Percentiles rank a stretch among this genome's conserved stretches.
phyloP scores from a whole-genome alignment of 2,329 filamentous ascomycete genomes.

The Xylaria sp. region DNA sequence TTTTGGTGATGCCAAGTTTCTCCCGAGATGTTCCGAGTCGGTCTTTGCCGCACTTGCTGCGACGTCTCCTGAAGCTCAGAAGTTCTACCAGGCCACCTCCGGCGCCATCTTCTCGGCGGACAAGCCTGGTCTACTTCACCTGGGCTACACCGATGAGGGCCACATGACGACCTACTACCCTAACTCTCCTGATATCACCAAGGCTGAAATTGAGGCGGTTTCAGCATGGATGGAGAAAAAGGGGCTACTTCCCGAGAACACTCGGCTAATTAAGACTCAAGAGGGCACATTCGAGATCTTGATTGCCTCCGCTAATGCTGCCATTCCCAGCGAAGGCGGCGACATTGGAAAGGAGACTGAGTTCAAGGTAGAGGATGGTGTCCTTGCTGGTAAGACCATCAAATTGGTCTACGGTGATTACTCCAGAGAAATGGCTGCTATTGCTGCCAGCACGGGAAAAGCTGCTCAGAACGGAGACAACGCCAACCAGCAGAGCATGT shows the following conservation, averaged over 20 bases:
- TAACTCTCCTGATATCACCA: constrained; percentile 66
- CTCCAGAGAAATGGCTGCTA: constrained; percentile 62
- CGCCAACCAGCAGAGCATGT: constrained; percentile 59
- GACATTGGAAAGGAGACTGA: constrained; percentile 63
- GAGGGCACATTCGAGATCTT: constrained; percentile 65
- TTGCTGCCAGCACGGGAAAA: constrained; percentile 61
- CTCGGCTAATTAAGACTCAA: constrained; percentile 61
- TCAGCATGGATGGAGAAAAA: constrained; percentile 69
- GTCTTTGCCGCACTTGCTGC: constrained; percentile 60
- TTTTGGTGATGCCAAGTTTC: constrained; percentile 79
- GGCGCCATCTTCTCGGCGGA: constrained; percentile 67
- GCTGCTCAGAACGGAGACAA: constrained; percentile 67
- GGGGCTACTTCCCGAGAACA: constrained; percentile 70
- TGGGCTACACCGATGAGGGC: constrained; percentile 68
- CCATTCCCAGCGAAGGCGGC: constrained; percentile 56
- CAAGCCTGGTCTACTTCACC: constrained; percentile 61
- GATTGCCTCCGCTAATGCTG: constrained; percentile 62
- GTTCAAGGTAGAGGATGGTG: constrained; percentile 55
- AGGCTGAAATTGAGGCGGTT: constrained; percentile 67
- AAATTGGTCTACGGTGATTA: constrained; percentile 72
- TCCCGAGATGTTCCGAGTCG: constrained; percentile 63
- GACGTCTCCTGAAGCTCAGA: constrained; percentile 54
- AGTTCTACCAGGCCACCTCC: constrained; percentile 61
- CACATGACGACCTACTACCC: constrained; percentile 82
- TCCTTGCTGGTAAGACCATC: constrained; percentile 61